A percentile compares a stretch with the other conserved stretches of the same genome.
Evolutionary conservation across 257 asterid species (phyloP).

Genomic region (Primulina tabacum): DNA sequence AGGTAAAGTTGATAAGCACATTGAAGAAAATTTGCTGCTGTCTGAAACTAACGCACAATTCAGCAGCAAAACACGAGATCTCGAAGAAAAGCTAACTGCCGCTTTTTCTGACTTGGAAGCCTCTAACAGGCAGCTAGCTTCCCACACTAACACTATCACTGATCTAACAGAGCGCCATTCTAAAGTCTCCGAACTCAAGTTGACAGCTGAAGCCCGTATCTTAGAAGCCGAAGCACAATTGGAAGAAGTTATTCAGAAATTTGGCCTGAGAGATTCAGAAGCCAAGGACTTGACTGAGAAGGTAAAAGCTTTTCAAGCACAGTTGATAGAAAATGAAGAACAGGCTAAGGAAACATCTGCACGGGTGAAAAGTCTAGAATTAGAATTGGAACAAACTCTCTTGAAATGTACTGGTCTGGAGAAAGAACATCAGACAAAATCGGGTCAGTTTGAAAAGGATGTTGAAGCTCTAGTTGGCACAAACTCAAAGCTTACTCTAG

Average conservation of each 20-base stretch:
- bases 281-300: conserved; percentile 60
- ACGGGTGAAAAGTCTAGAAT: conserved; percentile 42
- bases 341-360: conserved; percentile 55
- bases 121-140: conserved; percentile 46
- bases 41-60: conserved; percentile 55
- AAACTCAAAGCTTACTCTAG: conserved; percentile 58
- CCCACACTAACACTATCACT: conserved; percentile 55
- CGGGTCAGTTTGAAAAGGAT: conserved; percentile 48
- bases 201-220: conserved; percentile 56
- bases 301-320: conserved; percentile 54
- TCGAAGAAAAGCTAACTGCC: conserved; percentile 47
- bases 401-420: conserved; percentile 49
- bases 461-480: conserved; percentile 42
- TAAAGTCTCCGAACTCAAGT: conserved; percentile 56
- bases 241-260: conserved; percentile 59
- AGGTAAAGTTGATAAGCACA: conserved; percentile 40
- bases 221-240: conserved; percentile 57
- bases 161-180: conserved; percentile 67
- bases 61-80: conserved; percentile 46
- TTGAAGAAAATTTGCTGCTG: conserved; percentile 59
- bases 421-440: conserved; percentile 47
- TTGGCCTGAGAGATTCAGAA: conserved; percentile 60
- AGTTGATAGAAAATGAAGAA: conserved; percentile 48
- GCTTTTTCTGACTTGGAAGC: conserved; percentile 53
- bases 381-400: conserved; percentile 54